Evolutionary conservation across 345 rosid species (phyloP).

Genomic region (Arabidopsis arenosa): DNA sequence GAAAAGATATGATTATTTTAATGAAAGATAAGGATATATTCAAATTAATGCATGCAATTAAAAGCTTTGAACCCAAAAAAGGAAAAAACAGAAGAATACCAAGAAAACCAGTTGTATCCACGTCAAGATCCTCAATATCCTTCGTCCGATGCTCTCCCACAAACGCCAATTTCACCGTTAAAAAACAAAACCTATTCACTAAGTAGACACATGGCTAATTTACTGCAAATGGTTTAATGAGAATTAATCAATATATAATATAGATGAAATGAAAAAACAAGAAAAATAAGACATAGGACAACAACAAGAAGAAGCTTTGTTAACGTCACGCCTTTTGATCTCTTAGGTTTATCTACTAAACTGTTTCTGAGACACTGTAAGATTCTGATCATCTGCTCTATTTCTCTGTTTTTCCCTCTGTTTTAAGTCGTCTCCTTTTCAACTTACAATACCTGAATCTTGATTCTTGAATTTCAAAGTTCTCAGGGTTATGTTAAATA

Average conservation of each 20-base stretch:
- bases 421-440: slow-evolving; percentile 9
- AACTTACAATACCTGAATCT: background rate
- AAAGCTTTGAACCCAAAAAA: slow-evolving; percentile 31
- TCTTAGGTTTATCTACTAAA: background rate
- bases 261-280: background rate
- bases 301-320: background rate
- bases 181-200: background rate
- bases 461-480: background rate
- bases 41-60: slow-evolving; percentile 36
- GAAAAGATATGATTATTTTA: background rate
- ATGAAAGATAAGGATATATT: background rate
- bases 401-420: slow-evolving; percentile 22
- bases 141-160: slow-evolving; percentile 30
- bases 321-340: slow-evolving; percentile 13
- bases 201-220: slow-evolving; percentile 27
- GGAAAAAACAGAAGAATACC: slow-evolving; percentile 16
- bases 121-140: slow-evolving; percentile 29
- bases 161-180: slow-evolving; percentile 21
- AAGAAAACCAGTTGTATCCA: slow-evolving; percentile 34
- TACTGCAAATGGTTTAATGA: slow-evolving; percentile 4
- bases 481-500: background rate
- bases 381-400: background rate
- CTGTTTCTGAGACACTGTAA: slow-evolving; percentile 8
- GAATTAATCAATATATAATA: background rate
- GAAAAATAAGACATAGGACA: background rate